These are phyloP conservation scores for Yamadazyma sp. DNA, from an alignment of 805 yeast genomes.

Conservation along the genomic window DNA sequence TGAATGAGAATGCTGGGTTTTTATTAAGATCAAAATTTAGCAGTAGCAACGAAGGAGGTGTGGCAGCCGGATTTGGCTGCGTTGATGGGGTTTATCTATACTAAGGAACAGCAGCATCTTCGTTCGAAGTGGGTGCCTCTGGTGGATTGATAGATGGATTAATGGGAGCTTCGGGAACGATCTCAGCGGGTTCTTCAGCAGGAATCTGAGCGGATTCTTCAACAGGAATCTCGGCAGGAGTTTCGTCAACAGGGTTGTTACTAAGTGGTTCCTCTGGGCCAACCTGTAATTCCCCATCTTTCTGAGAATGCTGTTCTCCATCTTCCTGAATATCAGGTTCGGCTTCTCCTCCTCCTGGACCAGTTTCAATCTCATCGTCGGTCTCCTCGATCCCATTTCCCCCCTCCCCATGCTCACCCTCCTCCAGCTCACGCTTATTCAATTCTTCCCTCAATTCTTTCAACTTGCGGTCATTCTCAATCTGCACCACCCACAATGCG, in stretches of 20 bases:
- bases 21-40: constrained; percentile 85
- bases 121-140: background rate
- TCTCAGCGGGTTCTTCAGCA: background rate
- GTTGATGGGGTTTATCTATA: constrained; percentile 77
- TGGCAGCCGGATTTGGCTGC: constrained; percentile 98
- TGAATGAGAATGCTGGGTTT: constrained; percentile 79
- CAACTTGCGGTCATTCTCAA: constrained; percentile 22
- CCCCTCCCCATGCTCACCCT: too few species aligned
- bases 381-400: constrained; percentile 1
- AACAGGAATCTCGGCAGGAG: background rate
- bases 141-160: too few species aligned
- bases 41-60: constrained; percentile 94
- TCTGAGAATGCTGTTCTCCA: too few species aligned
- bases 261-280: background rate
- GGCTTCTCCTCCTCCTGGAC: background rate
- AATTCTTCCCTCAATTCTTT: constrained; percentile 14
- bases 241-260: background rate
- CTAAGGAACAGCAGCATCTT: constrained; percentile 1
- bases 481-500: constrained; percentile 60
- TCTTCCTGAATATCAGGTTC: background rate
- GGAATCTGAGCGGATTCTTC: too few species aligned
- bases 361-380: background rate
- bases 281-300: too few species aligned
- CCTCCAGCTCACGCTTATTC: background rate
- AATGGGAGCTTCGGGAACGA: too few species aligned